A percentile compares a stretch with the other conserved stretches of the same genome.
Evolutionary conservation across 2,329 filamentous ascomycete genomes (phyloP).

Genomic region (Neodidymelliopsis sp.): DNA sequence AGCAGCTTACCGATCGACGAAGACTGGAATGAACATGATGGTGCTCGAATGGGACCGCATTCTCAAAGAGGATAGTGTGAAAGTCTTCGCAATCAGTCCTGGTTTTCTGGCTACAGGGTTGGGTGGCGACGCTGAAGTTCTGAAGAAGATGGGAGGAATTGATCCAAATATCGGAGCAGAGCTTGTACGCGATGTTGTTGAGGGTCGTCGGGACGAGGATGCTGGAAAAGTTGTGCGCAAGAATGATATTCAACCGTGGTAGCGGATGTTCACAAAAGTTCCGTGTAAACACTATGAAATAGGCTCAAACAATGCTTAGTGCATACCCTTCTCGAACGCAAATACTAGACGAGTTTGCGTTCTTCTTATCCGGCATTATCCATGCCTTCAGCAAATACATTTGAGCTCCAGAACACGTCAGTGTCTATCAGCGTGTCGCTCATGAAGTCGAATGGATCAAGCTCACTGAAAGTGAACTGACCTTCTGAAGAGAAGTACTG

Average conservation of each 20-base stretch:
- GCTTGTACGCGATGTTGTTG: conserved; percentile 50
- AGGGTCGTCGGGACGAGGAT: conserved; percentile 51
- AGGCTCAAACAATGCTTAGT: too few species aligned
- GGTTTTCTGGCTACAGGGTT: conserved; percentile 58
- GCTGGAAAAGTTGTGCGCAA: conserved; percentile 48
- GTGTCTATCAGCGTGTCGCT: too few species aligned
- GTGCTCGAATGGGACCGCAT: conserved; percentile 57
- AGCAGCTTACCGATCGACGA: conserved; percentile 52
- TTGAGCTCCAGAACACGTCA: too few species aligned
- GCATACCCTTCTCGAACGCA: too few species aligned
- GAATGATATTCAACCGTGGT: conserved; percentile 51
- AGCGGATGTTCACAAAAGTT: too few species aligned
- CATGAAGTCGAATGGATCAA: too few species aligned
- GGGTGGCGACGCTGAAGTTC: conserved; percentile 42
- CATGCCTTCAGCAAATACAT: too few species aligned
- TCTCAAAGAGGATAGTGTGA: conserved; percentile 56
- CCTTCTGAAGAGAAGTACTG: too few species aligned
- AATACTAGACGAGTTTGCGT: too few species aligned
- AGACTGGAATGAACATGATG: conserved; percentile 59
- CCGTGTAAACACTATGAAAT: too few species aligned
- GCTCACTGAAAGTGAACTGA: too few species aligned
- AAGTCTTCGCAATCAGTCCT: conserved; percentile 57
- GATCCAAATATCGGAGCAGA: conserved; percentile 48
- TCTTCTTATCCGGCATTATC: too few species aligned
- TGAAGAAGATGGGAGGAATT: conserved; percentile 49